Evolutionary conservation across 1,284 basidiomycete species (phyloP), one percentile per base, ranked within the genome.

Genomic region (Tilletia walkeri): DNA sequence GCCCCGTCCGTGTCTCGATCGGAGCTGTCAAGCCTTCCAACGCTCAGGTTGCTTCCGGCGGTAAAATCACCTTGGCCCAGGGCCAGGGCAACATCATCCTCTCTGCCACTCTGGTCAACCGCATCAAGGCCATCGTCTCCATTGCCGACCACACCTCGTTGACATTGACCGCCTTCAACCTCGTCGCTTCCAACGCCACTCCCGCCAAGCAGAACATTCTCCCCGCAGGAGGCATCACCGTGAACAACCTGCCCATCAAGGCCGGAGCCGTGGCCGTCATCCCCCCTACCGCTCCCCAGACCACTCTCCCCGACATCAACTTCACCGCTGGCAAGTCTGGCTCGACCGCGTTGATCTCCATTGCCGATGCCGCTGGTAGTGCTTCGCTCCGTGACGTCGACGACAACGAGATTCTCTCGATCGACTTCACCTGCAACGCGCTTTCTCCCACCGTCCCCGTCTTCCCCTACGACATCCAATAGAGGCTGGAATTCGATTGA

Each of bases 1-100:
- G 59, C 34, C 30, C 30, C 59, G 59, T 63, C n/a, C 59, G 59
- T 63, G 59, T 63, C 59, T 63, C 59, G 30, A 9, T 63, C 59
- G 59, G 59, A 7, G 59, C 30, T 63, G 59, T 63, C 34, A 63
- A 63, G 59, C 4, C 38, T 38, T 38, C 36, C 5, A 63, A 38
- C 59, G 16, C 12, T 10, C 16, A 24, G 16, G 59, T 63, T 38
- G 18, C 18, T 34, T 63, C 59, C 1, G 59, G 59, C 36, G 38
- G 59, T 38, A 63, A 38, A 4, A 63, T 63, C 38, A 41, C 59
- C 12, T 36, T 63, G 36, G 7, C 59, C 36, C 16, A 34, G 7
- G 59, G 59, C 59, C 59, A 63, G 59, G 59, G 59, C 36, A 63
- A 63, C 59, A 63, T 63, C 59, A 63, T 63, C 59, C 59, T 63